These are phyloP conservation scores for Tuber umbilicatum DNA, from an alignment of 495 filamentous ascomycete genomes.

Conservation along the genomic window DNA sequence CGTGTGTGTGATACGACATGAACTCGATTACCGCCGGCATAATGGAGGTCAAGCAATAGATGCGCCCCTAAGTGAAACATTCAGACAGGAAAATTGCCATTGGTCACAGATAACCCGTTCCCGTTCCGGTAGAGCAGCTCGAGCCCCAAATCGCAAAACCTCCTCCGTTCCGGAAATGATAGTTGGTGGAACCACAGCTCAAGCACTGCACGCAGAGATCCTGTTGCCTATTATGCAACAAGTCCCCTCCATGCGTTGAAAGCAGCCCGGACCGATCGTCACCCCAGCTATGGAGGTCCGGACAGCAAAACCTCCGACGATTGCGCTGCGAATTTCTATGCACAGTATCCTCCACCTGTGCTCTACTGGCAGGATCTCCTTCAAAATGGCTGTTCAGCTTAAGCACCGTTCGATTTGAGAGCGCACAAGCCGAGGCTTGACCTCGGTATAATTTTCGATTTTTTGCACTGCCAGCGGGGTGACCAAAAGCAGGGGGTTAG, in stretches of 20 bases:
- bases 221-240: not conserved
- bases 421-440: not conserved
- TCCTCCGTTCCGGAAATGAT: not conserved
- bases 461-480: not conserved
- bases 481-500: not conserved
- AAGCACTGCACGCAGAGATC: not conserved
- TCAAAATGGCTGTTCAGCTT: not conserved
- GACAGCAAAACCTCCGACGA: not conserved
- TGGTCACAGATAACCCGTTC: not conserved
- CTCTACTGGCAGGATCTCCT: not conserved
- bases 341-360: not conserved
- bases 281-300: not conserved
- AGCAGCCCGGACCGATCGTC: not conserved
- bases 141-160: not conserved
- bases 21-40: not conserved
- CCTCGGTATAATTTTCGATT: not conserved
- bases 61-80: not conserved
- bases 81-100: not conserved
- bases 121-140: not conserved
- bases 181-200: not conserved
- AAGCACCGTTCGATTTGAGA: not conserved
- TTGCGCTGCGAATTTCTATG: not conserved
- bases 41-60: not conserved
- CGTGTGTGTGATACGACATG: not conserved
- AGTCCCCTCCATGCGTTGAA: not conserved